These are phyloP conservation scores for Podospora pseudoanserina DNA, from an alignment of 495 filamentous ascomycete genomes.

Conservation along the genomic window DNA sequence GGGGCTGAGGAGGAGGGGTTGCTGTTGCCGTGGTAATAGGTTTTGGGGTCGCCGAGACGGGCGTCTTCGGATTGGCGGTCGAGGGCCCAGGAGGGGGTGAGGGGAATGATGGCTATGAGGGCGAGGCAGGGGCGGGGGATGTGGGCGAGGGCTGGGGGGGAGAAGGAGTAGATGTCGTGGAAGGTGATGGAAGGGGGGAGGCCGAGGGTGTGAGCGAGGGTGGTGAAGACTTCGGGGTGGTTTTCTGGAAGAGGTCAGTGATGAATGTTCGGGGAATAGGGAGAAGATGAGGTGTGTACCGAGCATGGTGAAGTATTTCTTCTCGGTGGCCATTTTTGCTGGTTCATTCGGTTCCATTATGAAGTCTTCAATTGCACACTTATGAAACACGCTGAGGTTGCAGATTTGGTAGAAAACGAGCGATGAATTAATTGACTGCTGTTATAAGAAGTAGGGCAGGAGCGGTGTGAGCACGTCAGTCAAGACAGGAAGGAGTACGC, in stretches of 20 bases:
- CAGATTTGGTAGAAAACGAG: background rate
- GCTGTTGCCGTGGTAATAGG: slow-evolving; percentile 12
- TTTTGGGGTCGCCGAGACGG: slow-evolving; percentile 17
- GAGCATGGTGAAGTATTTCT: slow-evolving; percentile 19
- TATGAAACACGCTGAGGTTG: background rate
- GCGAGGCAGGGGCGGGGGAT: slow-evolving; percentile 71
- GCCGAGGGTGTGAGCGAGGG: slow-evolving; percentile 68
- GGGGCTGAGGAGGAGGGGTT: slow-evolving; percentile 34
- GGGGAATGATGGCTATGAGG: slow-evolving; percentile 73
- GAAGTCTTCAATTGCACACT: background rate
- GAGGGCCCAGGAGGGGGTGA: slow-evolving; percentile 57
- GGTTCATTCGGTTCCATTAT: background rate
- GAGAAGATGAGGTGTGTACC: slow-evolving; percentile 4
- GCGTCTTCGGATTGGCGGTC: slow-evolving; percentile 58
- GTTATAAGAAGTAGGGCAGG: background rate
- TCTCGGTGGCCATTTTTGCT: slow-evolving; percentile 5
- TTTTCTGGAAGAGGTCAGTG: slow-evolving; percentile 30
- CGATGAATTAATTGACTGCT: background rate
- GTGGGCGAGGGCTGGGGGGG: slow-evolving; percentile 65
- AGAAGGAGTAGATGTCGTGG: slow-evolving; percentile 76
- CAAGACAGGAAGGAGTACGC: background rate
- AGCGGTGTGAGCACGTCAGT: background rate
- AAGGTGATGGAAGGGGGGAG: slow-evolving; percentile 63
- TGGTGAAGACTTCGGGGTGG: slow-evolving; percentile 74
- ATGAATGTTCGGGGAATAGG: background rate